Base-by-base conservation (phyloP, 225 moss, liverwort and hornwort genomes). In the Marchantia polymorpha region DNA sequence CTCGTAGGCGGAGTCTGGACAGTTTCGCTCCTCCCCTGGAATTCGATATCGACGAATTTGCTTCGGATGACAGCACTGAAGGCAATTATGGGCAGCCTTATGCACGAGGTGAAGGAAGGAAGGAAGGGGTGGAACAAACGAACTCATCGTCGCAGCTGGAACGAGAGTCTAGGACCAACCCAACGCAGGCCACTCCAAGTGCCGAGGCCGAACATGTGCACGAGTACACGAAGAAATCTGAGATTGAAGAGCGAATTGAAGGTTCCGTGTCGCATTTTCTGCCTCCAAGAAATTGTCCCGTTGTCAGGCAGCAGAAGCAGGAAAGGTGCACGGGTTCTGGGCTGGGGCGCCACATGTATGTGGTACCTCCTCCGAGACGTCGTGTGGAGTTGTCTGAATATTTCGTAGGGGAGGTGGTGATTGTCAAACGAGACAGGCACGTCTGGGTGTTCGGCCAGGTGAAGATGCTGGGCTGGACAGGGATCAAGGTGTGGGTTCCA, bases 371-470 rank as follows among this genome's bases (percentile, higher is more conserved):
- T 72, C 84, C 84, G 29, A 65, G 58, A 81, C 72, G 79, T 15
- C 86, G 56, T 50, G 78, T 84, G 23, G 61, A 22, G 22, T 51
- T 88, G 65, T 85, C 87, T 1, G 69, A 83, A 2, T 89, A 84
- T 8, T 82, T 16, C 0, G 82, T 79, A 3, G 89, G 89, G 8
- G 91, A 93, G 65, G 72, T 75, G 50, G 90, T 93, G 3, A 82
- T 92, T 77, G 86, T 92, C 39, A 80, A 81, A 58, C 87, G 84
- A 73, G 90, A 87, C 26, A 84, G 80, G 76, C 75, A 85, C 25
- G 81, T 84, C 80, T 93, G 93, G 93, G 52, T 85, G 48, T 76
- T 79, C 7, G 93, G 90, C 10, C 55, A 76, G 0, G 82, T 92
- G 16, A 79, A 78, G 6, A 77, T 69, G 26, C 75, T 92, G 31